Evolutionary conservation across 257 asterid genomes (phyloP), one percentile per base, ranked within the genome.

Genomic region (Solanum verrucosum): DNA sequence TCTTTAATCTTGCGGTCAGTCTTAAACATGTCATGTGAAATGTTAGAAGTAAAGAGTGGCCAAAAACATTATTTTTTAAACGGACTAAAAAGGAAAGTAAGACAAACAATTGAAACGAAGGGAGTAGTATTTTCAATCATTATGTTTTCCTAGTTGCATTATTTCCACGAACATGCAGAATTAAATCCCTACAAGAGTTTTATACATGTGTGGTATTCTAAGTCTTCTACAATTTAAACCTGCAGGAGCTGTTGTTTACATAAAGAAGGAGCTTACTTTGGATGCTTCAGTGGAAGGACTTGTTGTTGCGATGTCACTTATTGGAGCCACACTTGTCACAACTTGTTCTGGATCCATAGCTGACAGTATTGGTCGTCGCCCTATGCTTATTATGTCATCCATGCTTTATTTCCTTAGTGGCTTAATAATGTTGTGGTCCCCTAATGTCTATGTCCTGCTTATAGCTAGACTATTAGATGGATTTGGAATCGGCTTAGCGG

Each of bases 341-440:
- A 93, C 94, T 44, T 95, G 96, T 91, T 95, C 98, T 1, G 98
- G 98, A 72, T 90, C 96, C n/a, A 87, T 95, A 87, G 91, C 98
- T 0, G 98, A 95, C 60, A 84, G 65, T 75, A 63, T 95, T 83
- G 98, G 98, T 40, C 94, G 98, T 25, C 96, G 96, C 12, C 98
- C 96, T 21, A 93, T 95, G 98, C 98, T 95, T 87, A 94, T 95
- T 63, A 52, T 88, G n/a, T 93, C 98, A 6, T 95, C 98, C 5
- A 63, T 91, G 91, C 91, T 95, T 86, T 95, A 95, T 87, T 95
- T 95, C 84, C 79, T 95, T 2, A 94, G 98, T 79, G 98, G 96
- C 34, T 84, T 95, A 88, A 92, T 95, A 88, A 95, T 95, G 98
- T 79, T 95, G 33, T 95, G 98, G 98, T 93, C 98, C 0, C 98